These are phyloP conservation scores for Flammula alnicola DNA, from an alignment of 1,284 basidiomycete species.

Conservation along the genomic window DNA sequence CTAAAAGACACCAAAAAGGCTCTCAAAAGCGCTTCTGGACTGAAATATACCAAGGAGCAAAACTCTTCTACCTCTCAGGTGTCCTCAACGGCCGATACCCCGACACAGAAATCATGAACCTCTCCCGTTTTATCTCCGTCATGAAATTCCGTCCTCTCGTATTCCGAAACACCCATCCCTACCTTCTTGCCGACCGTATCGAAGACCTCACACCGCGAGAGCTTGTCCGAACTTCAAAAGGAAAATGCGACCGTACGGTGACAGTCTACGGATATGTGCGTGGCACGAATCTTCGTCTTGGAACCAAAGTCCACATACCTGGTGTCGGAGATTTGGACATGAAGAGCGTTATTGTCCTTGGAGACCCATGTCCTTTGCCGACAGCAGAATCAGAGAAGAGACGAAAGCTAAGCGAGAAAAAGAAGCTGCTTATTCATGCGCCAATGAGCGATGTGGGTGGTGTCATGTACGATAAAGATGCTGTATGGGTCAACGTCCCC, in stretches of 20 bases:
- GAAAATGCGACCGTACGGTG: conserved; percentile 89
- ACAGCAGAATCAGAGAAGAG: conserved; percentile 92
- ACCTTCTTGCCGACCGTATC: conserved; percentile 94
- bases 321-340: conserved; percentile 91
- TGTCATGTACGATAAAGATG: conserved; percentile 97
- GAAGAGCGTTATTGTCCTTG: conserved; percentile 74
- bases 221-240: conserved; percentile 73
- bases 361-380: conserved; percentile 95
- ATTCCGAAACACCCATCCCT: conserved; percentile 95
- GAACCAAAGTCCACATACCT: conserved; percentile 92
- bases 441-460: conserved; percentile 99
- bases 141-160: conserved; percentile 99
- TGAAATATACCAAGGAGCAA: conserved; percentile 98
- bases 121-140: conserved; percentile 94
- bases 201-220: conserved; percentile 95
- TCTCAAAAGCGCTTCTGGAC: conserved; percentile 99
- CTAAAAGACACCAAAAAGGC: conserved; percentile 93
- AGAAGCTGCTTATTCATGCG: conserved; percentile 90
- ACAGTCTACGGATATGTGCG: conserved; percentile 96
- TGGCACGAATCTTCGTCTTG: conserved; percentile 84
- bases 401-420: conserved; percentile 93
- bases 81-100: conserved; percentile 99
- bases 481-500: conserved; percentile 97
- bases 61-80: conserved; percentile 97
- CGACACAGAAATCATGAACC: conserved; percentile 94